A percentile compares a stretch with the other conserved stretches of the same genome.
These are phyloP conservation scores for Metschnikowia continentalis DNA, from an alignment of 805 yeast genomes.

Conservation along the genomic window DNA sequence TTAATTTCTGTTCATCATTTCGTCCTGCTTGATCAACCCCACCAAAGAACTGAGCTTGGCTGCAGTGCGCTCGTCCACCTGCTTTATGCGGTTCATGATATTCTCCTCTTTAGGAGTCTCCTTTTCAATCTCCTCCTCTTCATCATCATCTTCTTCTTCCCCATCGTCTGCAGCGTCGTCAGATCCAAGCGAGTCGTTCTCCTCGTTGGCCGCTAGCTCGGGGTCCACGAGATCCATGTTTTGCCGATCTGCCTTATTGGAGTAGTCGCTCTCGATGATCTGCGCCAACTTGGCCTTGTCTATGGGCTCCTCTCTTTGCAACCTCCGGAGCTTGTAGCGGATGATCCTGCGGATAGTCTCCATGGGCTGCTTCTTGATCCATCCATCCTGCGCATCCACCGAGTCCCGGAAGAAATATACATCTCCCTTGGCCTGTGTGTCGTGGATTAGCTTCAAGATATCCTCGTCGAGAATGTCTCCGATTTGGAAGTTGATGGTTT, in stretches of 20 bases:
- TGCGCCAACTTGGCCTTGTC: slow-evolving; percentile 40
- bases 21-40: slow-evolving; percentile 39
- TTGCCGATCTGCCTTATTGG: slow-evolving; percentile 17
- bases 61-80: slow-evolving; percentile 34
- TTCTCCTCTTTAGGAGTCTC: slow-evolving; percentile 10
- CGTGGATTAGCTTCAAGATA: slow-evolving; percentile 41
- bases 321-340: slow-evolving; percentile 63
- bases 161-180: slow-evolving; percentile 22
- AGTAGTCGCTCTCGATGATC: slow-evolving; percentile 38
- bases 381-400: slow-evolving; percentile 65
- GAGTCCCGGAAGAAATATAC: slow-evolving; percentile 30
- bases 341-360: slow-evolving; percentile 64
- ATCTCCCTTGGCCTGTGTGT: slow-evolving; percentile 26
- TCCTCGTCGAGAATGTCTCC: slow-evolving; percentile 74
- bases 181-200: slow-evolving; percentile 8
- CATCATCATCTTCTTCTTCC: slow-evolving; percentile 21
- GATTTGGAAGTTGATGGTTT: slow-evolving; percentile 68
- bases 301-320: slow-evolving; percentile 49
- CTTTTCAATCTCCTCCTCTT: slow-evolving; percentile 16
- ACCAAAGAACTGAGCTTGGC: slow-evolving; percentile 26
- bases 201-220: slow-evolving; percentile 12
- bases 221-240: slow-evolving; percentile 6
- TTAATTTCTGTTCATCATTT: not conserved
- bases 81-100: slow-evolving; percentile 33
- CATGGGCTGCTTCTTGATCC: slow-evolving; percentile 65